Evolutionary conservation across 352 stramenopile genomes (phyloP).

Genomic region (Globisporangium takayamanum): DNA sequence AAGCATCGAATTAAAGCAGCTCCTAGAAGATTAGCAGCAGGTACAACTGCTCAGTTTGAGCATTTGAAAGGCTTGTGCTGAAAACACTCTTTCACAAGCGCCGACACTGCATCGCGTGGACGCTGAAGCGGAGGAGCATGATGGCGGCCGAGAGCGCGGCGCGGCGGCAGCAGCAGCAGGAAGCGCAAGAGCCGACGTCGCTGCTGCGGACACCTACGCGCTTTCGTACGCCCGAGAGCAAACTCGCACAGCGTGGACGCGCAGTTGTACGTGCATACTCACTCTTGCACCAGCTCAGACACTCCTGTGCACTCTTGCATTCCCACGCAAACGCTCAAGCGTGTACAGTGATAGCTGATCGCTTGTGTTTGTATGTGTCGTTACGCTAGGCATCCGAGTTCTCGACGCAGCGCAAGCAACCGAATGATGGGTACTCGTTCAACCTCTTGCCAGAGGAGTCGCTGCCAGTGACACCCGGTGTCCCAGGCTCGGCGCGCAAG

Average conservation of each 20-base stretch:
- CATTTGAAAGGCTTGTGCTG: constrained; percentile 7
- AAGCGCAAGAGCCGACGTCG: constrained; percentile 3
- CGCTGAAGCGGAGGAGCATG: not conserved
- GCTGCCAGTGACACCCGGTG: constrained; percentile 13
- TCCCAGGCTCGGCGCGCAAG: constrained; percentile 21
- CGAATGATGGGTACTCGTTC: constrained; percentile 38
- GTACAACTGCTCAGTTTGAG: constrained; percentile 1
- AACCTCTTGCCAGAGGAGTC: constrained; percentile 42
- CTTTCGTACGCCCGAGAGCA: constrained; percentile 15
- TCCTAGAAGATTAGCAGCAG: not conserved
- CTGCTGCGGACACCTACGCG: constrained; percentile 12
- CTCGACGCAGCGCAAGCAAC: constrained; percentile 24
- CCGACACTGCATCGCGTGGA: not conserved
- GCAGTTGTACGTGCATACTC: constrained; percentile 19
- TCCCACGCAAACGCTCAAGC: too few relatives aligned
- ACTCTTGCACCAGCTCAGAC: too few relatives aligned
- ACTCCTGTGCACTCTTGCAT: too few relatives aligned
- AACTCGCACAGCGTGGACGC: constrained; percentile 17
- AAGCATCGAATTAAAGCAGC: not conserved
- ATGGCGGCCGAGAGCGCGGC: constrained; percentile 9
- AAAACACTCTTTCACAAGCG: constrained; percentile 4
- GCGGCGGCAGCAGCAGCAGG: constrained; percentile 9
- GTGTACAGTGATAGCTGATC: too few relatives aligned
- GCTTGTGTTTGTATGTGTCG: not conserved
- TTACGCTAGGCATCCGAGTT: constrained; percentile 19